Evolutionary conservation across 1,139 yeast species (phyloP).

Genomic region (Pichia sp.): DNA sequence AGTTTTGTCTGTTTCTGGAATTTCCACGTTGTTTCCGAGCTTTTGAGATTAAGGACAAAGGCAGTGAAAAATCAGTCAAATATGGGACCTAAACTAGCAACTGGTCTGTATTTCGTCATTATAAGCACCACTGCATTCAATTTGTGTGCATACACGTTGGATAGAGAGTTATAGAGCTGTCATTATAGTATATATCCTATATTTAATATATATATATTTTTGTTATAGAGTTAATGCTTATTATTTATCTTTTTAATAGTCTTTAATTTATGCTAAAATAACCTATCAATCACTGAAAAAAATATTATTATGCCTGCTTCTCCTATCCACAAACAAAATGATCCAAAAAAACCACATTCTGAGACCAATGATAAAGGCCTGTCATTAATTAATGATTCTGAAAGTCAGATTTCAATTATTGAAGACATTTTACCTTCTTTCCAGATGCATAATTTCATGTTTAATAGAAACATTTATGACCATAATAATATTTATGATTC

Average conservation of each 20-base stretch:
- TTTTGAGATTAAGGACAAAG: too few species aligned
- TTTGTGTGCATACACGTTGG: neutral
- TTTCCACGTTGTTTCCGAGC: neutral
- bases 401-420: conserved; percentile 1
- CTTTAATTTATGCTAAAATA: too few species aligned
- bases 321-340: neutral
- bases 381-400: neutral
- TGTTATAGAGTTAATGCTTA: neutral
- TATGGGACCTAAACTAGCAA: neutral
- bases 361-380: neutral
- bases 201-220: too few species aligned
- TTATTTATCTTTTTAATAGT: too few species aligned
- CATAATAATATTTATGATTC: conserved; percentile 10
- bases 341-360: neutral
- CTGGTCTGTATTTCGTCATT: neutral
- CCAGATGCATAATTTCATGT: conserved; percentile 52
- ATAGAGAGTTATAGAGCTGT: neutral
- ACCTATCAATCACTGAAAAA: too few species aligned
- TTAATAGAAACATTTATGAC: conserved; percentile 33
- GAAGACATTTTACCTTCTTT: conserved; percentile 54
- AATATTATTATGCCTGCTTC: neutral
- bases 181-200: too few species aligned
- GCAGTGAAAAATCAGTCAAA: neutral
- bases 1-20: neutral
- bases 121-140: neutral